Conservation (phyloP, 169 alveolate genomes). For the Hepatocystis sp. region DNA sequence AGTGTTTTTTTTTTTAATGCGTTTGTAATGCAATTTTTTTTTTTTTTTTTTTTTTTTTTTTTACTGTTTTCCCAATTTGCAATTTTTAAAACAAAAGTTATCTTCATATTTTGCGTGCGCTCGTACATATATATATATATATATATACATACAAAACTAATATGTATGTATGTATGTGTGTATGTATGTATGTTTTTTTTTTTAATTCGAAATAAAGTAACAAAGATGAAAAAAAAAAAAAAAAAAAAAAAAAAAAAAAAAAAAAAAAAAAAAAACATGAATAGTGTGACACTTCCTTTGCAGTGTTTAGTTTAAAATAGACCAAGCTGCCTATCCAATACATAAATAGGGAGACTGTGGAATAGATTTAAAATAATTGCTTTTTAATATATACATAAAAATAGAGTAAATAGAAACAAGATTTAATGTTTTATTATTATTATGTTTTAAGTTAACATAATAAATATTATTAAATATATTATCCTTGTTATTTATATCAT, state of each 20-base stretch:
- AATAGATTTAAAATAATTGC: slow-evolving; percentile 30
- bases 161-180: neutral
- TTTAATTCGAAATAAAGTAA: neutral
- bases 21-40: too few species aligned
- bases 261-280: neutral
- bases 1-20: too few species aligned
- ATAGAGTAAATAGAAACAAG: slow-evolving; percentile 25
- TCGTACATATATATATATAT: too few species aligned
- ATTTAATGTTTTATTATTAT: slow-evolving; percentile 6
- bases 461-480: slow-evolving; percentile 34
- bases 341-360: slow-evolving; percentile 67
- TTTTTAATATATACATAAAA: slow-evolving; percentile 52
- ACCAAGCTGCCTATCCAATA: neutral
- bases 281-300: too few species aligned
- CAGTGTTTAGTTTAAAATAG: too few species aligned
- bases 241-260: neutral
- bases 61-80: too few species aligned
- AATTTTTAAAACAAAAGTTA: too few species aligned
- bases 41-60: too few species aligned
- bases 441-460: slow-evolving; percentile 39
- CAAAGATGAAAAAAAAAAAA: neutral
- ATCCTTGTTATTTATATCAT: neutral
- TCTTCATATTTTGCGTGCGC: too few species aligned
- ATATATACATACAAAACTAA: too few species aligned
- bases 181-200: slow-evolving; percentile 1